phyloP scores from a whole-genome alignment of 2,329 filamentous ascomycete genomes.

The Colletotrichum sojae region DNA sequence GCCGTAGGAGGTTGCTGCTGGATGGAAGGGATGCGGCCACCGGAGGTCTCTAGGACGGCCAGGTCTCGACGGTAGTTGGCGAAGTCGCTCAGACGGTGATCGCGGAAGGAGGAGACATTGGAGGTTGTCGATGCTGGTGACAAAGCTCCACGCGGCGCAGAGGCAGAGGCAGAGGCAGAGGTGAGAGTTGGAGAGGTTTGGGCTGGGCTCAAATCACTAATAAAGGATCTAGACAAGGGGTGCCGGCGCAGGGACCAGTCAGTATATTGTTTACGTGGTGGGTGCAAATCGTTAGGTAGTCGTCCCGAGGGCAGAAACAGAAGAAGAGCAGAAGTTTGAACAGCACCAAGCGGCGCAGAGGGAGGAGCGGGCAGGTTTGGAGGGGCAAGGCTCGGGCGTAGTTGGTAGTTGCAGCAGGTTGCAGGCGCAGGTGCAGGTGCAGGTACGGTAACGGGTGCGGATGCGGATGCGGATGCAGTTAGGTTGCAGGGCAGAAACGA shows the following conservation, averaged over 20 bases:
- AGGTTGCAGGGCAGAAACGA: neutral
- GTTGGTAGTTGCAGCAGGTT: too few relatives aligned
- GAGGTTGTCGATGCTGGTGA: slow-evolving; percentile 59
- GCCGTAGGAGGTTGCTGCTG: slow-evolving; percentile 71
- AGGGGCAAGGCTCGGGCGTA: too few relatives aligned
- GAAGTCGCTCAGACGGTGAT: slow-evolving; percentile 73
- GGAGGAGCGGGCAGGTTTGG: too few relatives aligned
- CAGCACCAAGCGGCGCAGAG: too few relatives aligned
- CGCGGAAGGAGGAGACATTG: slow-evolving; percentile 67
- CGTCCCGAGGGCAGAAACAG: too few relatives aligned
- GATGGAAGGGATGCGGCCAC: slow-evolving; percentile 70
- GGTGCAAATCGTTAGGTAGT: neutral
- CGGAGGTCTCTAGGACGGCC: slow-evolving; percentile 75
- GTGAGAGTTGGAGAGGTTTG: slow-evolving; percentile 57
- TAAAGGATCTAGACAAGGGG: slow-evolving; percentile 44
- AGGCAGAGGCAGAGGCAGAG: slow-evolving; percentile 58
- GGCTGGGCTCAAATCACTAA: slow-evolving; percentile 55
- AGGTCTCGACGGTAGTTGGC: slow-evolving; percentile 81
- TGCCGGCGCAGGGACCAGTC: slow-evolving; percentile 38
- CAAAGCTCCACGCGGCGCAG: slow-evolving; percentile 59
- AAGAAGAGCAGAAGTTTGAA: too few relatives aligned
- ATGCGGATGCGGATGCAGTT: too few relatives aligned
- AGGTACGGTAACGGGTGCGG: too few relatives aligned
- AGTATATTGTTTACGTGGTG: slow-evolving; percentile 9
- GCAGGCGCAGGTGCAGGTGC: too few relatives aligned